Evolutionary conservation across 176 grass and related monocot genomes (phyloP).

Genomic region (Poa annua): DNA sequence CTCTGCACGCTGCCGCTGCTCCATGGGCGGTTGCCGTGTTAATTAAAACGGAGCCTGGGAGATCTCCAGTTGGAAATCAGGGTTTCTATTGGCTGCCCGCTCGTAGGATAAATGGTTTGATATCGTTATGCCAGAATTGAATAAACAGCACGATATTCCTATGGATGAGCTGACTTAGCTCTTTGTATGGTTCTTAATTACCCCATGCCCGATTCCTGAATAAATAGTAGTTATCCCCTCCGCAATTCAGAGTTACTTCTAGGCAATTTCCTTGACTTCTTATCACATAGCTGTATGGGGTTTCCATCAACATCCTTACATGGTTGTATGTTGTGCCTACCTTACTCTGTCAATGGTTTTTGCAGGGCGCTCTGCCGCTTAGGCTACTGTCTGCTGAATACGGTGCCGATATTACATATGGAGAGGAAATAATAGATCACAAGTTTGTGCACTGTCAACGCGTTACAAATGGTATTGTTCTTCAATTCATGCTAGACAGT

Average conservation of each 20-base stretch:
- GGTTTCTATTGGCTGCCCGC: background rate
- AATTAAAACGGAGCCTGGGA: background rate
- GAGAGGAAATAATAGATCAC: slow-evolving; percentile 98
- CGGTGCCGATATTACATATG: slow-evolving; percentile 96
- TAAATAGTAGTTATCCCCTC: background rate
- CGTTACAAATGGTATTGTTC: slow-evolving; percentile 68
- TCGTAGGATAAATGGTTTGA: background rate
- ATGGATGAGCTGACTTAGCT: background rate
- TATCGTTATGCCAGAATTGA: background rate
- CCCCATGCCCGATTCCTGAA: background rate
- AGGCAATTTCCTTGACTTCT: background rate
- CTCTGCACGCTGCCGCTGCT: background rate
- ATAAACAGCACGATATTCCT: background rate
- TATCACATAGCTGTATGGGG: background rate
- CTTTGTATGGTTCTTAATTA: background rate
- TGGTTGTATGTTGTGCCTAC: background rate
- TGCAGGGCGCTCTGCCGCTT: slow-evolving; percentile 83
- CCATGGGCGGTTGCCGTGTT: background rate
- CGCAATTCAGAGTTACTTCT: slow-evolving; percentile 1
- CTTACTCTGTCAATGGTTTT: slow-evolving; percentile 43
- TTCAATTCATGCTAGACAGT: slow-evolving; percentile 26
- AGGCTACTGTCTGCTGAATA: slow-evolving; percentile 84
- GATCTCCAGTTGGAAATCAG: background rate
- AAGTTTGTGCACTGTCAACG: slow-evolving; percentile 86
- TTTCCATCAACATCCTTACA: background rate